Conservation (phyloP, 169 alveolate species). For the Plasmodium gallinaceum region DNA sequence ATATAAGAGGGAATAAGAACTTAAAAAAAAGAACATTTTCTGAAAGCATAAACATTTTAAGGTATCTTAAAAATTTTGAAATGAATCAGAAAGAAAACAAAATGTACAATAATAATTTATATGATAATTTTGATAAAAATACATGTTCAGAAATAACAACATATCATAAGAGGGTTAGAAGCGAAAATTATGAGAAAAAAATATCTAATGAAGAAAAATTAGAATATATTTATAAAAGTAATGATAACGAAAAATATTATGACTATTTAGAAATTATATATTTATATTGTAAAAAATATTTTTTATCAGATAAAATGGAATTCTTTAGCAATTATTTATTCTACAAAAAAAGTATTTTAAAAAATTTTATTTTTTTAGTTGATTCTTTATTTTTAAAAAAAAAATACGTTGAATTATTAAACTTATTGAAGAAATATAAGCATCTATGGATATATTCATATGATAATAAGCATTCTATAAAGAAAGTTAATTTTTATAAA, state of each 20-base stretch:
- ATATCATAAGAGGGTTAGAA: constrained; percentile 13
- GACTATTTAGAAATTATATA: constrained; percentile 30
- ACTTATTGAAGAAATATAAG: constrained; percentile 4
- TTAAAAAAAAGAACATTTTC: constrained; percentile 54
- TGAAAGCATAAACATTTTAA: constrained; percentile 49
- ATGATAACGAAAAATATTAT: constrained; percentile 8
- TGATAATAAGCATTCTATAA: background rate
- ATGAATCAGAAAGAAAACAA: background rate
- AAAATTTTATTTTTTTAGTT: constrained; percentile 45
- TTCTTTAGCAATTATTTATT: constrained; percentile 43
- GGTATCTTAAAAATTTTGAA: constrained; percentile 23
- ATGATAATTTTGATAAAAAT: background rate
- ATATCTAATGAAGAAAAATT: constrained; percentile 19
- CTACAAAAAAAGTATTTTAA: constrained; percentile 26
- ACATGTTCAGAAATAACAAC: background rate
- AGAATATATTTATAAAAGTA: constrained; percentile 13
- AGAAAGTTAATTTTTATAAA: background rate
- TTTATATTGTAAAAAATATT: constrained; percentile 45
- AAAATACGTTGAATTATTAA: constrained; percentile 38
- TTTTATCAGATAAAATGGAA: constrained; percentile 66
- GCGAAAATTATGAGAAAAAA: constrained; percentile 25
- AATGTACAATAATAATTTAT: background rate
- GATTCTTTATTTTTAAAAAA: constrained; percentile 55
- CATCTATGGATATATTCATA: constrained; percentile 36
- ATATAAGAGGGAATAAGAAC: constrained; percentile 21